Percentiles rank a stretch among this genome's conserved stretches.
Evolutionary conservation across 1,284 basidiomycete genomes (phyloP).

Genomic region (Kalmanozyma brasiliensis): DNA sequence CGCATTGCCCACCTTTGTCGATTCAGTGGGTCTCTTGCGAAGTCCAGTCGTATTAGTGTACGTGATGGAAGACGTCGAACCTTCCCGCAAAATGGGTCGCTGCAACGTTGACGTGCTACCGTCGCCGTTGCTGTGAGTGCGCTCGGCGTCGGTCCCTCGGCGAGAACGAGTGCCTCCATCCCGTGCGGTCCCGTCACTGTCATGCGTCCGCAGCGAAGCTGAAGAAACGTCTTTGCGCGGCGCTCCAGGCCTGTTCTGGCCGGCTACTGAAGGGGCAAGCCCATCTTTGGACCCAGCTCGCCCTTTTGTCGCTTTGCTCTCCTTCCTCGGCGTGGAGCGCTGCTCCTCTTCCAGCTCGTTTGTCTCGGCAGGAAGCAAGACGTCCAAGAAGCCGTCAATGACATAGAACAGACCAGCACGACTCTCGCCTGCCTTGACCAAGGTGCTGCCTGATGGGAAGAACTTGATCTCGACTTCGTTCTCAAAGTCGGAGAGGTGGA

Average conservation of each 20-base stretch:
- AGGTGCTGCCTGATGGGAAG: slow-evolving; percentile 84
- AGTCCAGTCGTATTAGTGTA: slow-evolving; percentile 7
- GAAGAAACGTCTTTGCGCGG: slow-evolving; percentile 9
- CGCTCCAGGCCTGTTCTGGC: slow-evolving; percentile 3
- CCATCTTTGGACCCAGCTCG: slow-evolving; percentile 1
- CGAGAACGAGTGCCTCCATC: slow-evolving; percentile 13
- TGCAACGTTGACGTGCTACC: slow-evolving; percentile 7
- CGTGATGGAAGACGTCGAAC: slow-evolving; percentile 21
- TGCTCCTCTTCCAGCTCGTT: slow-evolving; percentile 65
- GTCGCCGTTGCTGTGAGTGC: slow-evolving; percentile 8
- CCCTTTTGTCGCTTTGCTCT: slow-evolving; percentile 5
- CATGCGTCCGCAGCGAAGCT: slow-evolving; percentile 16
- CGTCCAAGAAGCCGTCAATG: slow-evolving; percentile 96
- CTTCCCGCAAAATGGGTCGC: slow-evolving; percentile 20
- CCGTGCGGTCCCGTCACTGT: slow-evolving; percentile 10
- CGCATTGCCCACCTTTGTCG: slow-evolving; percentile 56
- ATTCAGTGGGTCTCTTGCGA: slow-evolving; percentile 34
- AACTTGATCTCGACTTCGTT: slow-evolving; percentile 96
- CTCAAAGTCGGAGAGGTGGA: slow-evolving; percentile 74
- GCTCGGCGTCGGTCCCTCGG: slow-evolving; percentile 22
- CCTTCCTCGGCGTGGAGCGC: slow-evolving; percentile 5
- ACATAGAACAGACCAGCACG: slow-evolving; percentile 96
- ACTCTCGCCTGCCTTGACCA: slow-evolving; percentile 89
- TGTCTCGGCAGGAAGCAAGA: slow-evolving; percentile 75
- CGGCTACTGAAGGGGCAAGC: background rate